phyloP scores from a whole-genome alignment of 345 rosid genomes.

The Salix dunnii region DNA sequence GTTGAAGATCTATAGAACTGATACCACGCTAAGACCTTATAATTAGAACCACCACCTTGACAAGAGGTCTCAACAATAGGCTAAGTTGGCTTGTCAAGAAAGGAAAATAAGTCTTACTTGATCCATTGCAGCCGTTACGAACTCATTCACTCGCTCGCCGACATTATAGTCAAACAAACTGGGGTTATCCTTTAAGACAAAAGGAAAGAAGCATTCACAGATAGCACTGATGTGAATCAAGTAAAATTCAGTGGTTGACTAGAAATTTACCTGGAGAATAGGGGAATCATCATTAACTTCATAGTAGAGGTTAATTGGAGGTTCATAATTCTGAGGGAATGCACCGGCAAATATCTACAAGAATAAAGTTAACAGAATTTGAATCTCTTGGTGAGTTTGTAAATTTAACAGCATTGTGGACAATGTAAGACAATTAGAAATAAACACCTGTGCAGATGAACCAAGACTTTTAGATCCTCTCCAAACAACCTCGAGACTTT shows the following conservation, averaged over 20 bases:
- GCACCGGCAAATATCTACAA: conserved; percentile 50
- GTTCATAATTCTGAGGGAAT: conserved; percentile 51
- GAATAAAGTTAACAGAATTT: background rate
- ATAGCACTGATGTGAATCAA: background rate
- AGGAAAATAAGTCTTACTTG: conserved; percentile 33
- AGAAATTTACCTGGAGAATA: conserved; percentile 40
- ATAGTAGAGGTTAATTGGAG: conserved; percentile 45
- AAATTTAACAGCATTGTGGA: background rate
- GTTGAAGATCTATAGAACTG: too few species aligned
- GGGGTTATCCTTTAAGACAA: conserved; percentile 37
- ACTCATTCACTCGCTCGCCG: conserved; percentile 43
- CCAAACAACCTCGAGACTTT: conserved; percentile 54
- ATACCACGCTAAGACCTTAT: too few species aligned
- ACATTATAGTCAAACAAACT: conserved; percentile 57
- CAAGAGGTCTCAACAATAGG: background rate
- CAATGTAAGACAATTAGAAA: background rate
- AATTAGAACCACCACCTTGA: background rate
- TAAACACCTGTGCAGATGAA: conserved; percentile 45
- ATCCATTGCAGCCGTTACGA: conserved; percentile 44
- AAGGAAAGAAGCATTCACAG: conserved; percentile 3
- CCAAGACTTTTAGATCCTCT: conserved; percentile 49
- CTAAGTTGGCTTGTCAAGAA: background rate
- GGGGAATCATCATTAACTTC: conserved; percentile 48
- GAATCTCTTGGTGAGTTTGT: background rate
- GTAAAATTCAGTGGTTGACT: background rate